Base-by-base conservation (phyloP, 1,284 basidiomycete species). In the Pisolithus thermaeus region DNA sequence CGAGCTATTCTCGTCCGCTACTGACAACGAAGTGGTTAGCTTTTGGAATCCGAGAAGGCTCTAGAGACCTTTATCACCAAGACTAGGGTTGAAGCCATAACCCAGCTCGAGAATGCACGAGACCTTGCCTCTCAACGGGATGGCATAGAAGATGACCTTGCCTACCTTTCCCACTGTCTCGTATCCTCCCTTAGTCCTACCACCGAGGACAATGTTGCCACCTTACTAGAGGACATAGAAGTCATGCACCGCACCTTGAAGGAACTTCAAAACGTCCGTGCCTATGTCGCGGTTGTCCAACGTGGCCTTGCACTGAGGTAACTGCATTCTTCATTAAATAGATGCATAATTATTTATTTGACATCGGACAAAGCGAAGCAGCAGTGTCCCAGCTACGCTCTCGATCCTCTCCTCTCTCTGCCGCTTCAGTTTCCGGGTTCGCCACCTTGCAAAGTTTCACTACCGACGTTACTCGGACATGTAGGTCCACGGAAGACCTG, bases 201-300 rank as follows among this genome's bases (percentile, higher is more conserved):
- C 9, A 73, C 71, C 20, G 73, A 71, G 37, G 73, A 76, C 4
- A 69, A 65, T 32, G 64, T 71, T 39, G 72, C 82, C 1, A 88
- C 85, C 1, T 70, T 92, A 11, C 72, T 95, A n/a, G 89, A 95
- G 68, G 84, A 84, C 38, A 74, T 93, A 54, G 89, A 94, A 62
- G 78, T 76, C 0, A 68, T 90, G 51, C 87, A 91, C 63, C 74
- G 79, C 50, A 79, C 78, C 61, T 63, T 95, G 58, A 84, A 81
- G 61, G 86, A 90, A 61, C 73, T 94, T 30, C 76, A 87, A 59
- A 81, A 79, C 48, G 82, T 92, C 8, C 82, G 83, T 59, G 76
- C 78, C 22, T 96, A 95, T 68, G 81, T 90, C 6, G 78, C 79
- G 46, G 73, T 92, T 5, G 72, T 94, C 32, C 80, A 91, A 58